phyloP scores from a whole-genome alignment of 139 green algal species.

The Chlorella vulgaris region DNA sequence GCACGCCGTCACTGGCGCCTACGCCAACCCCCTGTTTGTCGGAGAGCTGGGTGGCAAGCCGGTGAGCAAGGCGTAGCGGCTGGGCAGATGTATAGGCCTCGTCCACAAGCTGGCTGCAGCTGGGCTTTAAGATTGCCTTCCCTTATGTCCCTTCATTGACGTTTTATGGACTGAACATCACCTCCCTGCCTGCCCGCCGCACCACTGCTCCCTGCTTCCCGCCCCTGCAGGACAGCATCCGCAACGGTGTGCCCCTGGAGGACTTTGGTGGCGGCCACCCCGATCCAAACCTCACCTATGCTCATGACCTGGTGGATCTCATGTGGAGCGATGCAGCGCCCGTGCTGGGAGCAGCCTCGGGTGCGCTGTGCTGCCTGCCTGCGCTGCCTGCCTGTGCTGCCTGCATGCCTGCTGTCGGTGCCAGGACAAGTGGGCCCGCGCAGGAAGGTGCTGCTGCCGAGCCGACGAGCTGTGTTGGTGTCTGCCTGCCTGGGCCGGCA shows the following conservation, averaged over 20 bases:
- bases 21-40: constrained; percentile 93
- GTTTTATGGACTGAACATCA: neutral
- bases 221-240: constrained; percentile 37
- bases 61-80: constrained; percentile 9
- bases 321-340: constrained; percentile 68
- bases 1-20: constrained; percentile 96
- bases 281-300: constrained; percentile 99
- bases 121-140: too few relatives aligned
- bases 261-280: constrained; percentile 98
- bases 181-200: neutral
- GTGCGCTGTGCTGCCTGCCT: neutral
- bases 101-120: too few relatives aligned
- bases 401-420: neutral
- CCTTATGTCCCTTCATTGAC: too few relatives aligned
- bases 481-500: too few relatives aligned
- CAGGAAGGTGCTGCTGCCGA: too few relatives aligned
- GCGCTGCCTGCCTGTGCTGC: neutral
- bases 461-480: too few relatives aligned
- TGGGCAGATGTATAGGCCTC: too few relatives aligned
- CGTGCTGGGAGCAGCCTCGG: constrained; percentile 30
- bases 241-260: constrained; percentile 72
- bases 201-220: neutral
- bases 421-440: too few relatives aligned
- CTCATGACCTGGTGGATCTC: constrained; percentile 92
- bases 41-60: constrained; percentile 75